These are phyloP conservation scores for Marasmius tenuissimus DNA, from an alignment of 1,284 basidiomycete genomes.

Conservation along the genomic window DNA sequence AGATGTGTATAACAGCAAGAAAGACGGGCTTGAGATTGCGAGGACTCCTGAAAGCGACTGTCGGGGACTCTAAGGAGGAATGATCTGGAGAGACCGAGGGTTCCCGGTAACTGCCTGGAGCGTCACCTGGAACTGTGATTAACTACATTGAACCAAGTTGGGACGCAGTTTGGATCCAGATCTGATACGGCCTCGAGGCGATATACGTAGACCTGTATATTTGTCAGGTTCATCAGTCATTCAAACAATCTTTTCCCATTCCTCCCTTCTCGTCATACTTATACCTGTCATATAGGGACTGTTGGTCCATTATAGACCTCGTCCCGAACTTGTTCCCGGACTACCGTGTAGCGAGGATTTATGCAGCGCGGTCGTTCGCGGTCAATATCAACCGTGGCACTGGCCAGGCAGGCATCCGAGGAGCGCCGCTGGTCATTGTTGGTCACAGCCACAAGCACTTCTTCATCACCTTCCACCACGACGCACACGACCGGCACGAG, in stretches of 20 bases:
- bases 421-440: slow-evolving; percentile 31
- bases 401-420: slow-evolving; percentile 50
- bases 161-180: background rate
- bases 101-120: background rate
- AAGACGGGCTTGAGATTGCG: background rate
- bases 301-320: too few relatives aligned
- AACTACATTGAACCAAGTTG: background rate
- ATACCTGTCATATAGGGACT: background rate
- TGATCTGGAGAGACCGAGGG: background rate
- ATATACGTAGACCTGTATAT: slow-evolving; percentile 1
- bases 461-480: background rate
- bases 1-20: background rate
- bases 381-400: slow-evolving; percentile 43
- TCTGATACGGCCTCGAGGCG: slow-evolving; percentile 1
- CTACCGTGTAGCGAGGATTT: slow-evolving; percentile 9
- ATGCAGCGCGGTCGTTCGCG: slow-evolving; percentile 47
- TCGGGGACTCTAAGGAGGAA: background rate
- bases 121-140: too few relatives aligned
- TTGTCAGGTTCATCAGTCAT: background rate
- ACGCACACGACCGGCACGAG: background rate
- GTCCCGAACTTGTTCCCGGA: background rate
- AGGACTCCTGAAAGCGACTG: background rate
- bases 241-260: slow-evolving; percentile 1
- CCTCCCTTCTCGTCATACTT: background rate
- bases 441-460: background rate